Evolutionary conservation across 2,329 filamentous ascomycete genomes (phyloP), one percentile per base, ranked within the genome.

Genomic region (Talaromyces rugulosus): DNA sequence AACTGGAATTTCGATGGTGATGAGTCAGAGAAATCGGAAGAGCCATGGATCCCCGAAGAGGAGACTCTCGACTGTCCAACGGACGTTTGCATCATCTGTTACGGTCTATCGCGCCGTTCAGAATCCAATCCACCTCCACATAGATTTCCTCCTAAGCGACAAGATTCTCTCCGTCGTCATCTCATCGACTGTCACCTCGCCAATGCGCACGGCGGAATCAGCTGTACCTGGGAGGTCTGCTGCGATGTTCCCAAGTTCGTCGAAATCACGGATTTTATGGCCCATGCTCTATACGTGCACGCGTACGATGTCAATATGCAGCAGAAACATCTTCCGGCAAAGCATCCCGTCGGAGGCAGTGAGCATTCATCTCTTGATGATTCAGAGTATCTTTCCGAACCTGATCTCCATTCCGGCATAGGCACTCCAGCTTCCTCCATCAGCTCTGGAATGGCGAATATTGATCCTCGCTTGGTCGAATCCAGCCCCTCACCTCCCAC

Each of bases 71-170:
- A 65, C 53, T 70, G 64, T 55, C 63, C 62, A 63, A 70, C 61
- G 9, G 62, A 71, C 67, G 30, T 69, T 59, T 70, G 62, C 58
- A 71, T 71, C 60, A 67, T 71, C 52, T 71, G 65, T 64, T 70
- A 27, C 60, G 64, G 68, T 66, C 18, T 64, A 65, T 71, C 67
- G n/a, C 59, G 58, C 42, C 62, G 33, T 53, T 70, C 63, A 55
- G 30, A 61, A 50, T 70, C 66, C 34, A 70, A 67, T 53, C 65
- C 65, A 60, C 62, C 66, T 69, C 67, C 62, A 36, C 63, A 66
- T 63, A 68, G 63, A 68, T 70, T 70, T 61, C 64, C 68, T 42
- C 3, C 63, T 30, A 66, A 65, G 54, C 64, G 65, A 44, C 52
- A 54, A 60, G 69, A 70, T 64, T 70, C 68, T 54, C 63, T 71